Evolutionary conservation across 1,284 basidiomycete genomes (phyloP).

Genomic region (Takashimella tepidaria): DNA sequence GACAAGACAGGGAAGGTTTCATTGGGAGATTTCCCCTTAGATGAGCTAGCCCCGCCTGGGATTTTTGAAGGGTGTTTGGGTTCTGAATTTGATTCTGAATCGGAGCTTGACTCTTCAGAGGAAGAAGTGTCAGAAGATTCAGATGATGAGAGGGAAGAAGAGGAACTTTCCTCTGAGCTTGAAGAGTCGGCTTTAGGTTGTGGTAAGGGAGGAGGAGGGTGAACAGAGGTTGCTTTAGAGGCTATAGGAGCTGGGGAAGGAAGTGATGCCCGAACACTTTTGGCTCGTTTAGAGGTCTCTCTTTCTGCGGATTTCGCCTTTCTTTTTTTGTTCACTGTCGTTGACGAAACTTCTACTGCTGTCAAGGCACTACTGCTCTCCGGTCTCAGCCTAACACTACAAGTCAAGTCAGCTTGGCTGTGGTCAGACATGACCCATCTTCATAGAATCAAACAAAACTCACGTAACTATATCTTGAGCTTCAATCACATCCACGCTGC

Average conservation of each 20-base stretch:
- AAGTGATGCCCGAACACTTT: too few species aligned
- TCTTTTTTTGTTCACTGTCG: not conserved
- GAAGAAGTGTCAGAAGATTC: conserved; percentile 2
- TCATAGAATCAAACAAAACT: conserved; percentile 12
- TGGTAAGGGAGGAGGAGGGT: too few species aligned
- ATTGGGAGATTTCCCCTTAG: too few species aligned
- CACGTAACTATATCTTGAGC: conserved; percentile 40
- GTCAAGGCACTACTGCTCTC: conserved; percentile 11
- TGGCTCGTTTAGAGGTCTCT: too few species aligned
- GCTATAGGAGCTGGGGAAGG: too few species aligned
- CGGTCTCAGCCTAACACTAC: conserved; percentile 20
- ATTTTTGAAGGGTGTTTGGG: too few species aligned
- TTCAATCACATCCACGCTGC: conserved; percentile 30
- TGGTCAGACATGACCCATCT: not conserved
- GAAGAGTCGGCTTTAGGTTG: too few species aligned
- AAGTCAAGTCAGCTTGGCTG: conserved; percentile 9
- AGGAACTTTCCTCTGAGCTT: not conserved
- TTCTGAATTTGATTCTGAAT: too few species aligned
- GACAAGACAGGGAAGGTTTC: conserved; percentile 5
- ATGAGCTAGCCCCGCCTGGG: too few species aligned
- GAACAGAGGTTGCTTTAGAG: too few species aligned
- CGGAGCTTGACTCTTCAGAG: too few species aligned
- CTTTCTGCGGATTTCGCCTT: too few species aligned
- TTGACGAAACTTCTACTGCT: not conserved
- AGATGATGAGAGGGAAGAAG: conserved; percentile 4